Evolutionary conservation across 352 stramenopile genomes (phyloP).

Genomic region (Globisporangium camurandrum): DNA sequence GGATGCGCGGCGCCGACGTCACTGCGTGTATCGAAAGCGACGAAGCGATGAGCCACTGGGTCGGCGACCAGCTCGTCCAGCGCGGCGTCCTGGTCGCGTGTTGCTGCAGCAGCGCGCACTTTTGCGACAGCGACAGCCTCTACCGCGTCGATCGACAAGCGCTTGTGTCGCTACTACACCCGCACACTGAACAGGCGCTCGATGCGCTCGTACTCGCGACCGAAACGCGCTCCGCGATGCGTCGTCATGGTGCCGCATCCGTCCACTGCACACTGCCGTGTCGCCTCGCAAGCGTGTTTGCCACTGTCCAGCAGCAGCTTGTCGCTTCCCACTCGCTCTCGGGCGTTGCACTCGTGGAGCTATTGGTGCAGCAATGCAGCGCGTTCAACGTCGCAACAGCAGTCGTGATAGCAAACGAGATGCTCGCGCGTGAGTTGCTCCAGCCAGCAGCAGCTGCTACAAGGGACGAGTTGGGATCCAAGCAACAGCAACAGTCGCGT

Average conservation of each 20-base stretch:
- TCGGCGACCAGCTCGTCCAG: slow-evolving; percentile 22
- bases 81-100: slow-evolving; percentile 22
- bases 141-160: slow-evolving; percentile 25
- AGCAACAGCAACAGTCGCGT: slow-evolving; percentile 2
- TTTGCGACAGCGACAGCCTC: slow-evolving; percentile 20
- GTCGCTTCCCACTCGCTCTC: slow-evolving; percentile 15
- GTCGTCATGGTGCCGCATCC: not conserved
- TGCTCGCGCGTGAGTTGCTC: slow-evolving; percentile 26
- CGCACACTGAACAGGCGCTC: too few species aligned
- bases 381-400: slow-evolving; percentile 35
- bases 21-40: slow-evolving; percentile 20
- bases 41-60: slow-evolving; percentile 10
- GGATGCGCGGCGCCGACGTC: slow-evolving; percentile 26
- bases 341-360: slow-evolving; percentile 31
- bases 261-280: slow-evolving; percentile 9
- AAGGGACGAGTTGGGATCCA: not conserved
- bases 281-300: slow-evolving; percentile 6
- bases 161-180: too few species aligned
- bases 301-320: slow-evolving; percentile 2
- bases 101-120: slow-evolving; percentile 24
- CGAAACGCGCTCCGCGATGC: not conserved
- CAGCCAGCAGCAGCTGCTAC: too few species aligned
- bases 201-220: slow-evolving; percentile 1
- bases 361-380: slow-evolving; percentile 27
- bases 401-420: slow-evolving; percentile 21